These are phyloP conservation scores for Colletotrichum musae DNA, from an alignment of 2,329 filamentous ascomycete species.

Conservation along the genomic window DNA sequence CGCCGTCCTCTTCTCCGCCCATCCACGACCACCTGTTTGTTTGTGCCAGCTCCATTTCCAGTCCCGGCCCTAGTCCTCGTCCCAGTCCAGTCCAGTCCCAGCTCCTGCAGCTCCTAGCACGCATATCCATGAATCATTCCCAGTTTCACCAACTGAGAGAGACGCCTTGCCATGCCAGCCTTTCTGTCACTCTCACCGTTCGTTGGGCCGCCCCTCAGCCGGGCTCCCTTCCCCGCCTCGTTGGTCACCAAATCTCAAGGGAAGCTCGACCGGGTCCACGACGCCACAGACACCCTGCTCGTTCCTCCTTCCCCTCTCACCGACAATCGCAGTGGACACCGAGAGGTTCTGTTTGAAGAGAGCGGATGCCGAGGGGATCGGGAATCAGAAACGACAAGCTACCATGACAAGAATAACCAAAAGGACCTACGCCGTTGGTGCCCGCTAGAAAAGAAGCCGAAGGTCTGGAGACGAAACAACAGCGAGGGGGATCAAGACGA, in stretches of 20 bases:
- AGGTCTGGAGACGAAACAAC: neutral
- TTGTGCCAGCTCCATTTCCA: neutral
- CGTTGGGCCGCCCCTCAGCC: slow-evolving; percentile 5
- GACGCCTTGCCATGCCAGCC: neutral
- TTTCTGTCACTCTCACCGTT: neutral
- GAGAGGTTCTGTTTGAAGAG: neutral
- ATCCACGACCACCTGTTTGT: neutral
- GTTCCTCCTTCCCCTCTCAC: neutral
- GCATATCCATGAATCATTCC: neutral
- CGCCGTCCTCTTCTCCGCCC: slow-evolving; percentile 2
- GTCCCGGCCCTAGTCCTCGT: neutral
- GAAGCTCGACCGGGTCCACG: neutral
- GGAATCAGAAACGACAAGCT: neutral
- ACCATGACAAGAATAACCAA: neutral
- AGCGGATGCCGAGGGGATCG: too few relatives aligned
- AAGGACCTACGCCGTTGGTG: neutral
- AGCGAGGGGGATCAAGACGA: neutral
- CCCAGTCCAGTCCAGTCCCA: neutral
- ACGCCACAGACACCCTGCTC: slow-evolving; percentile 7
- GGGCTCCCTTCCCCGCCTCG: neutral
- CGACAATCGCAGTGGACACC: neutral
- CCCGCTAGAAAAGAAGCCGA: neutral
- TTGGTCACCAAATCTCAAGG: neutral
- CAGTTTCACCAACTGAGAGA: neutral
- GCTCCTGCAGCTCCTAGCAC: slow-evolving; percentile 3